Conservation (phyloP, 306 rosid genomes). For the Sindora glabra region DNA sequence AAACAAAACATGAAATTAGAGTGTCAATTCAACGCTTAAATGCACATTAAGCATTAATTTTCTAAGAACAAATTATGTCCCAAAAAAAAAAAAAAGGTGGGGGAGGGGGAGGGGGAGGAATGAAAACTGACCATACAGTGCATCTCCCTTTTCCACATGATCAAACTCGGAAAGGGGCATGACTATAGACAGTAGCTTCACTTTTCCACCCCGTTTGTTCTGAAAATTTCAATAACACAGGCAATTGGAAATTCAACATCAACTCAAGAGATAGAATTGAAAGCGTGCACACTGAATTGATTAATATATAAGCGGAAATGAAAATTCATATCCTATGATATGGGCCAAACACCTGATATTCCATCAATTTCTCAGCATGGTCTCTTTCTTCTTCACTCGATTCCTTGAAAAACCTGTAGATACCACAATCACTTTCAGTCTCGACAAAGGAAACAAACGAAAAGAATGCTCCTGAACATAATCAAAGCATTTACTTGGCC, state of each 20-base stretch:
- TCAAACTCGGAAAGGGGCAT: conserved; percentile 66
- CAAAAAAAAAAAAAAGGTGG: not conserved
- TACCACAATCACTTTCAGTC: not conserved
- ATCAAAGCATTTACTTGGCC: conserved; percentile 43
- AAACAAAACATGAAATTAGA: not conserved
- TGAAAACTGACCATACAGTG: conserved; percentile 51
- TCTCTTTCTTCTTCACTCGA: conserved; percentile 90
- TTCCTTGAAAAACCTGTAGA: conserved; percentile 69
- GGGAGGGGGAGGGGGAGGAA: no score
- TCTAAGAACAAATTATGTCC: no score
- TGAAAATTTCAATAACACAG: conserved; percentile 11
- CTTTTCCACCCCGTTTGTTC: conserved; percentile 93
- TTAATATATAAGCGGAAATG: not conserved
- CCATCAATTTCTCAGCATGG: conserved; percentile 91
- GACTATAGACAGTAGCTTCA: conserved; percentile 62
- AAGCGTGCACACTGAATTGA: not conserved
- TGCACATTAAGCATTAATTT: no score
- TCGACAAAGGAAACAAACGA: not conserved
- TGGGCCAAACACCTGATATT: conserved; percentile 59
- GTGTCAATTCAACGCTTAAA: no score
- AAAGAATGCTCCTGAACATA: not conserved
- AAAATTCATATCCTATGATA: not conserved
- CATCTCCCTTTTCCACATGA: conserved; percentile 67
- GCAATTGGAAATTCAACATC: not conserved
- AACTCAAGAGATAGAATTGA: not conserved